Conservation (phyloP, 805 yeast genomes). For the Myxozyma melibiosi region DNA sequence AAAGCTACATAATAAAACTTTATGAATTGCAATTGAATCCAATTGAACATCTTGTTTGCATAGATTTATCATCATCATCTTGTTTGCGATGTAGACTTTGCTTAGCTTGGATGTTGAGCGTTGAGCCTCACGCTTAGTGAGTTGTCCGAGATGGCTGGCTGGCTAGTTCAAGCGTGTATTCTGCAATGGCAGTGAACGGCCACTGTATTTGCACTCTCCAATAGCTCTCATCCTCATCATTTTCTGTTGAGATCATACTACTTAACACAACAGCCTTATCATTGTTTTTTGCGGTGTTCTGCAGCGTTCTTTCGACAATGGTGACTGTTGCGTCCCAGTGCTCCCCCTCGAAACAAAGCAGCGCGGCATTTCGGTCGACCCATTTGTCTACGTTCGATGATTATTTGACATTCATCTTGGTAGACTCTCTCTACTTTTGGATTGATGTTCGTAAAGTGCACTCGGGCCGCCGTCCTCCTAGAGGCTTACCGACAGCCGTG, state of each 20-base stretch:
- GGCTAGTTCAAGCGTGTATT: no score
- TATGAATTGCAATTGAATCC: no score
- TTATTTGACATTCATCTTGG: conserved; percentile 23
- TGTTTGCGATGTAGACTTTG: no score
- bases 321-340: background rate
- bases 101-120: no score
- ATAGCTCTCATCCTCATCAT: background rate
- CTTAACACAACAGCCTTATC: no score
- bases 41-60: no score
- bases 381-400: conserved; percentile 29
- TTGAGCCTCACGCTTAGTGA: background rate
- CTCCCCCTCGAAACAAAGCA: background rate
- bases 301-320: background rate
- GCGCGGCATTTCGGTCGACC: conserved; percentile 12
- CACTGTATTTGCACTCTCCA: background rate
- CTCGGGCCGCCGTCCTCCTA: conserved; percentile 18
- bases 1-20: no score
- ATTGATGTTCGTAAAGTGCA: conserved; percentile 28
- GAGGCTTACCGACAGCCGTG: conserved; percentile 15
- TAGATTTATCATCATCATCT: no score
- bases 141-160: no score
- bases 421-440: conserved; percentile 30
- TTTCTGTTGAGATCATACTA: background rate
- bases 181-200: no score
- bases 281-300: background rate